phyloP scores from a whole-genome alignment of 106 monocot species.

The Dendrobium nobile region DNA sequence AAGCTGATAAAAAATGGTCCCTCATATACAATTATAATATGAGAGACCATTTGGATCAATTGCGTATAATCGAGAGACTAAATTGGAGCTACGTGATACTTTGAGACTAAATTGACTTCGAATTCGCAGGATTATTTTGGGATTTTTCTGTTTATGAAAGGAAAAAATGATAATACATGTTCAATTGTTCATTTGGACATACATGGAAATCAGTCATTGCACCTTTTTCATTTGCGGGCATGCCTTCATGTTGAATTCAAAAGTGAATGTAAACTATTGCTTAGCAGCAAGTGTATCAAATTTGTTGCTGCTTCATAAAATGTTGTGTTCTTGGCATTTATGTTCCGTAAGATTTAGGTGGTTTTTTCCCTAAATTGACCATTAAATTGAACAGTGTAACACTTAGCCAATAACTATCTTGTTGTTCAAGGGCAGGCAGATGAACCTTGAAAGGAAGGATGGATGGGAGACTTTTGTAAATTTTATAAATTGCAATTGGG shows the following conservation, averaged over 20 bases:
- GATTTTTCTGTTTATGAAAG: too few relatives aligned
- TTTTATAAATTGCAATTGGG: too few relatives aligned
- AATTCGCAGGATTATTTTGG: too few relatives aligned
- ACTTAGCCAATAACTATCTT: background rate
- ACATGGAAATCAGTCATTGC: background rate
- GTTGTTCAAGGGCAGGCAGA: background rate
- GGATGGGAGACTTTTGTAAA: too few relatives aligned
- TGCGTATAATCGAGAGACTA: too few relatives aligned
- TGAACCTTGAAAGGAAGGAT: too few relatives aligned
- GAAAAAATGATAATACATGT: background rate
- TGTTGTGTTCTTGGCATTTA: background rate
- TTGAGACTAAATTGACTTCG: too few relatives aligned
- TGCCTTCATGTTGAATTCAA: background rate
- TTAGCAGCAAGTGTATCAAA: background rate
- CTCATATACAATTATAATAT: too few relatives aligned
- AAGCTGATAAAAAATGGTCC: too few relatives aligned
- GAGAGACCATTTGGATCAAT: too few relatives aligned
- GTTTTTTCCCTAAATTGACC: background rate
- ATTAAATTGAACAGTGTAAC: background rate
- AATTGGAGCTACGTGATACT: too few relatives aligned
- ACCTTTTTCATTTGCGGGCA: background rate
- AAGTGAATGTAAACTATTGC: background rate
- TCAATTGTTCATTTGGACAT: background rate
- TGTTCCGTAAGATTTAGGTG: background rate
- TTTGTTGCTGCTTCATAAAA: slow-evolving; percentile 1